Percentiles rank a stretch among this genome's conserved stretches.
Conservation (phyloP, 2,329 filamentous ascomycete genomes). For the Aspergillus transmontanensis region DNA sequence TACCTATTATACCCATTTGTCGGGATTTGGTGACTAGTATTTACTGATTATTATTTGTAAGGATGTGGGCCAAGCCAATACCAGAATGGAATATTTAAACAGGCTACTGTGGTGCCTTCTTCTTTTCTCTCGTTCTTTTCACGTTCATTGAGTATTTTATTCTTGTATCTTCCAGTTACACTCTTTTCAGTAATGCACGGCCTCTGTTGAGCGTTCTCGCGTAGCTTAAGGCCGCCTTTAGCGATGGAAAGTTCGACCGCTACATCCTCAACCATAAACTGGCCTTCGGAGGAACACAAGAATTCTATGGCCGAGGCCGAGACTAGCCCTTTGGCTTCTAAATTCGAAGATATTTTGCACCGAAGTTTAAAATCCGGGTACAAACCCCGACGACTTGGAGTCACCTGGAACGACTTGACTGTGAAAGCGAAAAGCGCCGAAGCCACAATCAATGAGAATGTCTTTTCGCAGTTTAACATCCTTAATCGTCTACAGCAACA, state of each 20-base stretch:
- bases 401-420: slow-evolving; percentile 2
- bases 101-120: neutral
- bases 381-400: neutral
- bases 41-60: neutral
- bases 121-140: neutral
- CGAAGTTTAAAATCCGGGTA: neutral
- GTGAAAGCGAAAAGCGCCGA: slow-evolving; percentile 2
- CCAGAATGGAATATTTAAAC: neutral
- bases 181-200: neutral
- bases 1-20: neutral
- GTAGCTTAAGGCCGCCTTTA: neutral
- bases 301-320: neutral
- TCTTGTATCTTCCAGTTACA: neutral
- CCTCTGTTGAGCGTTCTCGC: neutral
- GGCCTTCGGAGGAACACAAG: neutral
- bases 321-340: neutral
- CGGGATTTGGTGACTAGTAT: neutral
- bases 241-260: neutral
- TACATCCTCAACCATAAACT: neutral
- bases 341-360: neutral
- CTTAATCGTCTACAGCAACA: neutral
- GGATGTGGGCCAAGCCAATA: neutral
- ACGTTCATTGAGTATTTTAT: neutral
- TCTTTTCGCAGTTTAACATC: slow-evolving; percentile 7
- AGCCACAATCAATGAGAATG: slow-evolving; percentile 5